phyloP scores from a whole-genome alignment of 768 basidiomycete species.

The Suillus fuscotomentosus region DNA sequence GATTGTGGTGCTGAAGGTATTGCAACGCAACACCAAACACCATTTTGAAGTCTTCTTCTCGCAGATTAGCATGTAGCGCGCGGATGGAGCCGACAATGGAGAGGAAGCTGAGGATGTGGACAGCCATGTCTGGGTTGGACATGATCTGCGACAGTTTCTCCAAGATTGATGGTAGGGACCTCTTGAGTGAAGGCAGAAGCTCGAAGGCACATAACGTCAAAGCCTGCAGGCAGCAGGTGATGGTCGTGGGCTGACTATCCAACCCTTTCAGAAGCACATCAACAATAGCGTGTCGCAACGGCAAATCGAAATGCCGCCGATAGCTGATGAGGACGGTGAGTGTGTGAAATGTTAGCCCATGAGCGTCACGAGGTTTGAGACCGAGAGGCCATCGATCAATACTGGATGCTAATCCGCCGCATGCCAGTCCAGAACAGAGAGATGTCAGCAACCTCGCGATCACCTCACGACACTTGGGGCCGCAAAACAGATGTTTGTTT shows the following conservation, averaged over 20 bases:
- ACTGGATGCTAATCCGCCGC: constrained; percentile 52
- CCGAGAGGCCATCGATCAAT: constrained; percentile 59
- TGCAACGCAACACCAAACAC: constrained; percentile 93
- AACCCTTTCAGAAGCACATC: constrained; percentile 72
- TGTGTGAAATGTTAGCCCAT: constrained; percentile 84
- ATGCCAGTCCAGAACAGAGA: constrained; percentile 66
- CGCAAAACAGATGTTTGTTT: constrained; percentile 97
- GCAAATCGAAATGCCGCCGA: constrained; percentile 68
- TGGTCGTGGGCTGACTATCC: constrained; percentile 67
- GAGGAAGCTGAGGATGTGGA: constrained; percentile 95
- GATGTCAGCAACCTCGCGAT: constrained; percentile 62
- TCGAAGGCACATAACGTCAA: constrained; percentile 88
- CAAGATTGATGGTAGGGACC: constrained; percentile 74
- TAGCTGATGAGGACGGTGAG: constrained; percentile 89
- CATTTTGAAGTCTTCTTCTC: constrained; percentile 86
- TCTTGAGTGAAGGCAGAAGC: constrained; percentile 76
- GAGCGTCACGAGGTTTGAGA: constrained; percentile 76
- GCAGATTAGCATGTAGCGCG: constrained; percentile 84
- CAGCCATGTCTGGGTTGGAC: constrained; percentile 88
- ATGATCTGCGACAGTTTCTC: constrained; percentile 91
- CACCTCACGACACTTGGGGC: constrained; percentile 68
- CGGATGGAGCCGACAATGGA: constrained; percentile 82
- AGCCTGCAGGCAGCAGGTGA: constrained; percentile 89
- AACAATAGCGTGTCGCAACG: constrained; percentile 66
- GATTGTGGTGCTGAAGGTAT: constrained; percentile 90